Evolutionary conservation across 805 yeast species (phyloP).

Genomic region (Candida hungchunana): DNA sequence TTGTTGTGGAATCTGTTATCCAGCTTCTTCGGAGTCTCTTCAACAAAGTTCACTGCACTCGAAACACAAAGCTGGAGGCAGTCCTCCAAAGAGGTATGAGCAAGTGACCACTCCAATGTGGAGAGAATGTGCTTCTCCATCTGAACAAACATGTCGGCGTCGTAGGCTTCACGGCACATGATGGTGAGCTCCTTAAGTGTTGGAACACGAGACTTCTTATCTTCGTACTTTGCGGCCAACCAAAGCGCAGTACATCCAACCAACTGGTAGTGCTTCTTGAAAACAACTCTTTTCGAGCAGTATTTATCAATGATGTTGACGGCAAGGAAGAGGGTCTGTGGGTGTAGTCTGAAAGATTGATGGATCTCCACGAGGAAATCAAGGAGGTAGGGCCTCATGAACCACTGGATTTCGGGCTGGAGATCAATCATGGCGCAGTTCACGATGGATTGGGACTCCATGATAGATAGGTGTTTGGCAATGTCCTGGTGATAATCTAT

Average conservation of each 20-base stretch:
- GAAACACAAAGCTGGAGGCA: conserved; percentile 23
- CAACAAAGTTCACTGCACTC: conserved; percentile 8
- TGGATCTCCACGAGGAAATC: conserved; percentile 72
- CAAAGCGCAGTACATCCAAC: conserved; percentile 84
- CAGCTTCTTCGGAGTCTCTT: conserved; percentile 21
- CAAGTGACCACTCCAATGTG: conserved; percentile 62
- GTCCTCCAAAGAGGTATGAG: conserved; percentile 27
- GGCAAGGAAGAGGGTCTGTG: conserved; percentile 62
- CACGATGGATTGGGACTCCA: conserved; percentile 33
- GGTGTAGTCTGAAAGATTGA: conserved; percentile 55
- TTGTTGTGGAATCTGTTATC: conserved; percentile 16
- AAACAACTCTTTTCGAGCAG: conserved; percentile 74
- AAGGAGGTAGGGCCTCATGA: conserved; percentile 71
- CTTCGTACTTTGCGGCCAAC: conserved; percentile 78
- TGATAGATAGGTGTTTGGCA: conserved; percentile 33
- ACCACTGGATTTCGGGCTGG: conserved; percentile 83
- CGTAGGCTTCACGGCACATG: conserved; percentile 64
- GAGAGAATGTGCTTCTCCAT: conserved; percentile 76
- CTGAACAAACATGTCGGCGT: conserved; percentile 58
- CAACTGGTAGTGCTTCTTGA: conserved; percentile 76
- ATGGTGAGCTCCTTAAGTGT: conserved; percentile 58
- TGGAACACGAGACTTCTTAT: conserved; percentile 64
- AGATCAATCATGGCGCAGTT: conserved; percentile 57
- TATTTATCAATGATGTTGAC: conserved; percentile 76
- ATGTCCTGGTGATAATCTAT: conserved; percentile 42